Base-by-base conservation (phyloP, 2,329 filamentous ascomycete genomes). In the Fusarium domesticum region DNA sequence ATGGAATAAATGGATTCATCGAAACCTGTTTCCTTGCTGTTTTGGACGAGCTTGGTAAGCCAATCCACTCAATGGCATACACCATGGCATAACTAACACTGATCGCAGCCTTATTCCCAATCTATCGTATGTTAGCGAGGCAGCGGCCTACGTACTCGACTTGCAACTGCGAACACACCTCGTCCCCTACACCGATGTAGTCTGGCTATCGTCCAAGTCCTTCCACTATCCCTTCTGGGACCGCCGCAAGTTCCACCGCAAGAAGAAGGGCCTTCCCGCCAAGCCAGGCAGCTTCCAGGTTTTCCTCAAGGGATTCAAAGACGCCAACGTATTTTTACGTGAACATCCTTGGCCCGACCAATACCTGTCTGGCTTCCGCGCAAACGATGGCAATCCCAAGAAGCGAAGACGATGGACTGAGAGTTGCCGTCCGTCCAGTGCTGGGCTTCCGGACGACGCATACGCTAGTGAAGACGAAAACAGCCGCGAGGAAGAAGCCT, bases 171-270 rank as follows among this genome's bases (percentile, higher is more conserved):
- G 85, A 57, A 97, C 93, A 16, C 83, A 95, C 64, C 77, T 98
- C 57, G 95, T 98, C 5, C 93, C 93, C 1, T 97, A 96, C 60
- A 98, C 93, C 33, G 93, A 96, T 60, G 89, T 98, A 32, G 90
- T 97, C 25, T 87, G 86, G 62, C 75, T 98, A 18, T 95, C 92
- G 6, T 97, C 93, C 15, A 97, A 95, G 66, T 95, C 91, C 2
- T 98, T 98, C 66, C 91, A 95, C 67, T 98, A 98, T 64, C 93
- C 96, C 47, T 97, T 93, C 66, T 98, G 91, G 91, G 91, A 96
- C 62, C 83, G 92, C 16, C 81, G 91, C 60, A 89, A 84, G 58
- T 93, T 87, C 62, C 90, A 93, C 64, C 81, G 89, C 62, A 93
- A 90, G 64, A 88, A 87, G 68, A 96, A 89, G 68, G 76, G 86